These are phyloP conservation scores for Metschnikowia rubicola DNA, from an alignment of 805 yeast species.

Conservation along the genomic window DNA sequence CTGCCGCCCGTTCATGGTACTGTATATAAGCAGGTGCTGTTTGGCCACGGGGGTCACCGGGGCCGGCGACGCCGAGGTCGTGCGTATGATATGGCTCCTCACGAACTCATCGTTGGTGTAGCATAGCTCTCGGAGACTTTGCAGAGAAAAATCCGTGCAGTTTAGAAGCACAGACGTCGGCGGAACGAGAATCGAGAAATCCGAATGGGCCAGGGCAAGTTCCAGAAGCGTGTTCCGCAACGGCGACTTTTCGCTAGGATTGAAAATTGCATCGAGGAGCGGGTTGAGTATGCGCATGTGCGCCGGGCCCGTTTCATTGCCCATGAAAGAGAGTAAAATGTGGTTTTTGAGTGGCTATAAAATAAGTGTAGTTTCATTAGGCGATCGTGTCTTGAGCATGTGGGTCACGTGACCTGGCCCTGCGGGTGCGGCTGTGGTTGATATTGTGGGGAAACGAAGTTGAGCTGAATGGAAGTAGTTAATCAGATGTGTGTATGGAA, in stretches of 20 bases:
- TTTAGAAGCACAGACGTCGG: slow-evolving; percentile 44
- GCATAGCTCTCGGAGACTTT: slow-evolving; percentile 48
- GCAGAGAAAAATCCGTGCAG: slow-evolving; percentile 27
- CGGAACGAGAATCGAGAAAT: slow-evolving; percentile 65
- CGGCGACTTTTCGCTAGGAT: slow-evolving; percentile 46
- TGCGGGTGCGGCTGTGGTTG: too few species aligned
- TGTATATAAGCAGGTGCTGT: slow-evolving; percentile 42
- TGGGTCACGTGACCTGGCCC: too few species aligned
- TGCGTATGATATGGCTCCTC: slow-evolving; percentile 55
- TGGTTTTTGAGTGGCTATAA: background rate
- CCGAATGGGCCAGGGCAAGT: slow-evolving; percentile 43
- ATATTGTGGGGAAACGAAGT: too few species aligned
- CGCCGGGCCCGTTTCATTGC: slow-evolving; percentile 1
- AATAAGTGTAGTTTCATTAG: too few species aligned
- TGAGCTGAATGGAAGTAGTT: too few species aligned
- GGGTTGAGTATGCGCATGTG: slow-evolving; percentile 48
- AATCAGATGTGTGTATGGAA: too few species aligned
- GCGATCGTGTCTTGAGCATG: too few species aligned
- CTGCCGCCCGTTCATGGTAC: slow-evolving; percentile 55
- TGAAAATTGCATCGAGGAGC: slow-evolving; percentile 58
- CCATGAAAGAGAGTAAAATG: slow-evolving; percentile 1
- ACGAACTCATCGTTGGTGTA: slow-evolving; percentile 54
- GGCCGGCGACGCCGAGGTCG: slow-evolving; percentile 20
- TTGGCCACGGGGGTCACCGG: slow-evolving; percentile 26
- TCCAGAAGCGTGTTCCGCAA: slow-evolving; percentile 44